These are phyloP conservation scores for Cronartium quercuum DNA, from an alignment of 1,284 basidiomycete species.

Conservation along the genomic window DNA sequence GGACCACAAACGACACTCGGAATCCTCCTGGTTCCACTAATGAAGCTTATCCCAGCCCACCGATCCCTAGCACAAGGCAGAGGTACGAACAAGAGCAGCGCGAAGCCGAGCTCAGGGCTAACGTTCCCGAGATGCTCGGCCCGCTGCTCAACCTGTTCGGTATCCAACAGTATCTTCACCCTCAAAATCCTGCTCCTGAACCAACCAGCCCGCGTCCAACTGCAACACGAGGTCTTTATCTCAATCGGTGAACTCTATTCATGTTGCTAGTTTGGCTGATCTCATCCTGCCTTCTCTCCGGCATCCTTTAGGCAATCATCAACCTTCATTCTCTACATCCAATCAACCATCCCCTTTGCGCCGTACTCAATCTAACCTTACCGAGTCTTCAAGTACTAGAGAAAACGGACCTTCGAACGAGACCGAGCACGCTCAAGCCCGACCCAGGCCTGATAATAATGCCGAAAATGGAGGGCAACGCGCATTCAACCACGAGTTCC, in stretches of 20 bases:
- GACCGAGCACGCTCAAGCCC: too few relatives aligned
- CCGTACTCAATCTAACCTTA: neutral
- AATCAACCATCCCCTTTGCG: too few relatives aligned
- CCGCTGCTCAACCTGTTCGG: slow-evolving; percentile 25
- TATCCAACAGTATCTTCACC: neutral
- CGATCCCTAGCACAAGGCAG: slow-evolving; percentile 34
- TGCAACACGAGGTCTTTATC: too few relatives aligned
- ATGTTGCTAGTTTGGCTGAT: neutral
- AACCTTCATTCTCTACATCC: too few relatives aligned
- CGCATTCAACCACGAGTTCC: too few relatives aligned
- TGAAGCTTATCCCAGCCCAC: slow-evolving; percentile 12
- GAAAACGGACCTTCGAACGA: too few relatives aligned
- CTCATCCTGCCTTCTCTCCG: too few relatives aligned
- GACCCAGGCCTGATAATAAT: too few relatives aligned
- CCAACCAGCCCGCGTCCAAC: too few relatives aligned
- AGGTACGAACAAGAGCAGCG: slow-evolving; percentile 18
- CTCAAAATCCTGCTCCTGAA: neutral
- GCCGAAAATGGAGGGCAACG: too few relatives aligned
- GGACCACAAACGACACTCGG: neutral
- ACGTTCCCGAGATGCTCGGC: neutral
- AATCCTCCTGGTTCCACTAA: neutral
- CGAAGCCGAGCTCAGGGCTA: neutral
- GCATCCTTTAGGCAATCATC: too few relatives aligned
- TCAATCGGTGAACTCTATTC: neutral
- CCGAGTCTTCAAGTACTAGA: too few relatives aligned